Base-by-base conservation (phyloP, 768 basidiomycete genomes). In the Xerocomellus dryophilus region DNA sequence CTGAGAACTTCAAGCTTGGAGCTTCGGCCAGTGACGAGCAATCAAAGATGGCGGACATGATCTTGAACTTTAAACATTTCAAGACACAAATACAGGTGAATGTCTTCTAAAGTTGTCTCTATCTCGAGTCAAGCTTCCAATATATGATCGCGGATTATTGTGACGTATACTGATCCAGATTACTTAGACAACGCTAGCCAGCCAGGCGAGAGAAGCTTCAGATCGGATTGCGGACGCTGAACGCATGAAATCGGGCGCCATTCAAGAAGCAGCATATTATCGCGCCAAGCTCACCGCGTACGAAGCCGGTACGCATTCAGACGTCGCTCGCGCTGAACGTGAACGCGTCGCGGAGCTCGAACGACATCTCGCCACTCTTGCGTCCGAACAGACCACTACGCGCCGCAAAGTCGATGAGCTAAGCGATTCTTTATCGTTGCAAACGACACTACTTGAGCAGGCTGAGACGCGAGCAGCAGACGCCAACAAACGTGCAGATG, bases 221-320 rank as follows among this genome's bases (percentile, higher is more conserved):
- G 86, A 90, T 40, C 85, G 84, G 38, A 70, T 97, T 10, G 77
- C 82, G 4, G 89, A 93, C 48, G 88, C 90, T 0, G 92, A 95
- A 58, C 82, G 88, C 47, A 72, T 84, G 58, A 86, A 88, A 57
- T 69, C 78, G 7, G 85, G 82, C 40, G 97, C 97, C 1, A 73
- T 90, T 8, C 92, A 98, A 70, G 97, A 99, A 71, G 90, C 95
- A 3, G 92, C 94, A 1, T 98, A 89, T 74, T 97, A 94, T 68
- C 91, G 95, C 46, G 91, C 95, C 43, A 98, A 98, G 73, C 75
- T 96, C n/a, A 81, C 85, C 3, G 93, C 96, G 0, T 72, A 92
- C 47, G 97, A 98, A 67, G 73, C 81, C 1, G 78, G 81, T 41
- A 81, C 83, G 17, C 80, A 85, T 10, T 65, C 73, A 7, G 94